Conservation (phyloP, 2,329 filamentous ascomycete genomes). For the Diaporthe destruens region DNA sequence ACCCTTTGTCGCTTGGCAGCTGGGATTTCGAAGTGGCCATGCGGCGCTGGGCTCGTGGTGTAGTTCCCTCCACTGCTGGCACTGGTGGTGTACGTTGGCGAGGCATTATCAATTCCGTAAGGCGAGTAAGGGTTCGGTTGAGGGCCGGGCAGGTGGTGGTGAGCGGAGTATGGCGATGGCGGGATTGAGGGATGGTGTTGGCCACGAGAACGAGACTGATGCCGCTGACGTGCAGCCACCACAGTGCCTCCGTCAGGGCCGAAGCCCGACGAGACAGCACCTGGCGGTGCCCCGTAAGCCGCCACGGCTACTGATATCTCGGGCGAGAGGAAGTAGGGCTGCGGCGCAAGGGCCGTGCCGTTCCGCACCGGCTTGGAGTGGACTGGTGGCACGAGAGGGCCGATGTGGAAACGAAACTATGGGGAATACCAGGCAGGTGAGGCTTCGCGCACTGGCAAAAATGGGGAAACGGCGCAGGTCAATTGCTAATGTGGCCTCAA, state of each 20-base stretch:
- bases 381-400: constrained; percentile 23
- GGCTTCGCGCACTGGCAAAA: not conserved
- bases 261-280: constrained; percentile 41
- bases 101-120: constrained; percentile 36
- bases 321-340: constrained; percentile 45
- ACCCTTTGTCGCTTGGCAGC: constrained; percentile 39
- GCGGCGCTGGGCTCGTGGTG: constrained; percentile 34
- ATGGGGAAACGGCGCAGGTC: not conserved
- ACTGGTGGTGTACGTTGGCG: constrained; percentile 32
- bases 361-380: constrained; percentile 22
- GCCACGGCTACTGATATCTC: constrained; percentile 51
- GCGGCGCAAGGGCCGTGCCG: constrained; percentile 32
- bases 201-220: constrained; percentile 23
- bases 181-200: constrained; percentile 23
- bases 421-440: not conserved
- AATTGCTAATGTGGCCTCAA: constrained; percentile 22
- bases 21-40: constrained; percentile 39
- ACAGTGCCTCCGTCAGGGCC: constrained; percentile 41
- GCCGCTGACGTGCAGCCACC: constrained; percentile 32
- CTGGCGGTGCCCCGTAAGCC: constrained; percentile 49
- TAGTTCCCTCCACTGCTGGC: constrained; percentile 33
- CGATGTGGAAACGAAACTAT: not conserved
- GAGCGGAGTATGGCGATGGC: not conserved
- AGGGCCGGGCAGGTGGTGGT: constrained; percentile 13
- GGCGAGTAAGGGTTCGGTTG: not conserved